Base-by-base conservation (phyloP, 2,329 filamentous ascomycete species). In the Lecanicillium sp. region DNA sequence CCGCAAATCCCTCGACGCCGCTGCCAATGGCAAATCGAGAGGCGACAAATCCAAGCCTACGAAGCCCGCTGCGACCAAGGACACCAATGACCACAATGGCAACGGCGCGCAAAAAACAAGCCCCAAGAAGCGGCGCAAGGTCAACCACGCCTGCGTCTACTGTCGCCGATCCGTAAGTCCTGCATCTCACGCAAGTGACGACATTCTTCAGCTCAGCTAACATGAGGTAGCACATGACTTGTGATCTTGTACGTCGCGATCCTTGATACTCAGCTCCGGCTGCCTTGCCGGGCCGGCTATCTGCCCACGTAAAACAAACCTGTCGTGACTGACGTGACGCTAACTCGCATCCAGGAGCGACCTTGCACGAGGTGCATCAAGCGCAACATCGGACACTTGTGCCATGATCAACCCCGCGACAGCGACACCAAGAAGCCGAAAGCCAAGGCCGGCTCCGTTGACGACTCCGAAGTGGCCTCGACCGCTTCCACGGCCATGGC, bases 341-440 rank as follows among this genome's bases (percentile, higher is more conserved):
- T 65, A 53, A 65, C 55, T 49, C 40, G 49, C 51, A 52, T 48
- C 57, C 67, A 94, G 89, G 89, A 95, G 74, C 85, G 93, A 65
- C 93, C 93, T 62, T 98, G 93, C 78, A 91, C 89, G 61, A 82
- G 93, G 71, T 98, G 93, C 75, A 88, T 97, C 70, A 98, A 97
- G 73, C 85, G 93, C 63, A 95, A 95, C 71, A 98, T 98, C 67
- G 93, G 91, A 60, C 93, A 98, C 69, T 78, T 98, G 56, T 98
- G 93, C 69, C 93, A 96, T 72, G 93, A 98, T 69, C 93, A 97
- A 70, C 91, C 90, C 57, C 84, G 91, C 67, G 91, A 98, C 62
- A 75, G 83, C 57, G 80, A 83, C 53, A 68, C 84, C 51, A 95
- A 93, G 70, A 91, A 90, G 69, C 70, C 78, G 58, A 95, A 91